Conservation (phyloP, 805 yeast genomes). For the Ogataea neopini region DNA sequence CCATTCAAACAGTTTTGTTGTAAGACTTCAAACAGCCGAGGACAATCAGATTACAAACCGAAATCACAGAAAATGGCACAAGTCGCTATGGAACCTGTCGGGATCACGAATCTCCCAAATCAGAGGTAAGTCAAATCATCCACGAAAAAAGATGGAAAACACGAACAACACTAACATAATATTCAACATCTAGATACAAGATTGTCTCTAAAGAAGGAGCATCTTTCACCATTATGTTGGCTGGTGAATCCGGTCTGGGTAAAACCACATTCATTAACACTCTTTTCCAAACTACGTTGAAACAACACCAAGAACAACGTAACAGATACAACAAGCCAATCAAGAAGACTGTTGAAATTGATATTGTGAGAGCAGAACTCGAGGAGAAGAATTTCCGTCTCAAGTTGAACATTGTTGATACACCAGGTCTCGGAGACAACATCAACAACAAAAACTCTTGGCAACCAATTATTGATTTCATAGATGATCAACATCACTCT, state of each 20-base stretch:
- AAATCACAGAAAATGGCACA: conserved; percentile 25
- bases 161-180: neutral
- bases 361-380: conserved; percentile 73
- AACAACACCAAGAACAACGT: conserved; percentile 55
- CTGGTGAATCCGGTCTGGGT: conserved; percentile 91
- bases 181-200: conserved; percentile 51
- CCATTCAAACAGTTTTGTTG: neutral
- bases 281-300: conserved; percentile 71
- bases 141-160: neutral
- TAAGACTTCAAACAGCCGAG: neutral
- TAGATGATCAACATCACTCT: conserved; percentile 87
- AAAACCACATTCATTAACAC: conserved; percentile 91
- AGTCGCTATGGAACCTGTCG: conserved; percentile 52
- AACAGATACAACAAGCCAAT: conserved; percentile 60
- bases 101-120: conserved; percentile 71
- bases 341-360: conserved; percentile 74
- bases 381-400: conserved; percentile 83
- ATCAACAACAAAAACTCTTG: conserved; percentile 83
- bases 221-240: conserved; percentile 76
- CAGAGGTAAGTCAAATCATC: conserved; percentile 52
- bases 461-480: conserved; percentile 84
- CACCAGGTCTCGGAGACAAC: conserved; percentile 93
- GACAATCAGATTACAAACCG: neutral
- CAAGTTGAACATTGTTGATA: conserved; percentile 79
- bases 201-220: conserved; percentile 76